A percentile compares a stretch with the other conserved stretches of the same genome.
Conservation (phyloP, 352 stramenopile species). For the Phytophthora tentaculata region DNA sequence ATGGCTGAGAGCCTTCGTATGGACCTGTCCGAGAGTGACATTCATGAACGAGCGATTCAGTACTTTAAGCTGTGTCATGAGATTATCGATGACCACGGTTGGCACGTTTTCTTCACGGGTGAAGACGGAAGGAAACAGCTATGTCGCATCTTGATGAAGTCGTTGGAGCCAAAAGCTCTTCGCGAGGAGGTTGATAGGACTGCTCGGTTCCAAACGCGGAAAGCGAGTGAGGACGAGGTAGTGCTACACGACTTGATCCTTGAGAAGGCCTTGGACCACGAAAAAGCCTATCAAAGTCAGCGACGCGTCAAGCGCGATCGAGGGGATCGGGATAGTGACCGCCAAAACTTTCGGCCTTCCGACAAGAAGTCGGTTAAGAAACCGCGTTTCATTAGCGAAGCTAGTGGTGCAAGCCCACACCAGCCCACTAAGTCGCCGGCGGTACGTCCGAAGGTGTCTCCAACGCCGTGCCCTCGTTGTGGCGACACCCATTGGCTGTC, state of each 20-base stretch:
- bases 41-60: slow-evolving; percentile 1
- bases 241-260: not conserved
- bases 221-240: slow-evolving; percentile 5
- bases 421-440: no score
- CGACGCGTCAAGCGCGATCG: not conserved
- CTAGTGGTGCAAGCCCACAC: no score
- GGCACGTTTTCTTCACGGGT: not conserved
- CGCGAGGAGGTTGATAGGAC: not conserved
- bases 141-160: slow-evolving; percentile 2
- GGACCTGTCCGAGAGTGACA: not conserved
- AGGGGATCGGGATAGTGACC: no score
- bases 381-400: no score
- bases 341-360: no score
- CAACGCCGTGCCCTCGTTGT: no score
- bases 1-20: not conserved
- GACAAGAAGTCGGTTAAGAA: no score
- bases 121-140: not conserved
- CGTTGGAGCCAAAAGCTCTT: slow-evolving; percentile 2
- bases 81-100: no score
- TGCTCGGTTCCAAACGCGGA: slow-evolving; percentile 5
- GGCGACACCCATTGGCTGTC: no score
- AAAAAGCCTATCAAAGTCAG: slow-evolving; percentile 5
- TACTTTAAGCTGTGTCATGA: slow-evolving; percentile 7
- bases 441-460: no score
- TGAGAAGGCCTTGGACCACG: not conserved